These are phyloP conservation scores for Gonapodya sp. DNA, from an alignment of 192 early-diverging fungal genomes.

Conservation along the genomic window DNA sequence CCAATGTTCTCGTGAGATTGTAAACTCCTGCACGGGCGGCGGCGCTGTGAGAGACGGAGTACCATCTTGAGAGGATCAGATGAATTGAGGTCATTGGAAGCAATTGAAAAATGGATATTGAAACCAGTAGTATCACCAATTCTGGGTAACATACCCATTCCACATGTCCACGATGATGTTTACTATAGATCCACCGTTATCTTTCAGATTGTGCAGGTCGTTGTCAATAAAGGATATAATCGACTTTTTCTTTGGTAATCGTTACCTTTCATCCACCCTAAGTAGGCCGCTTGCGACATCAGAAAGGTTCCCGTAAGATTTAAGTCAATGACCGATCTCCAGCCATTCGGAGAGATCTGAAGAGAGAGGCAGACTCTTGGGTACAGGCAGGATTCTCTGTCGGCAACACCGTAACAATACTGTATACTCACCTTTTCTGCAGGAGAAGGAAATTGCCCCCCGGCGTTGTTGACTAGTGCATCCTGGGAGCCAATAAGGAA, in stretches of 20 bases:
- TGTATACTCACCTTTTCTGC: neutral
- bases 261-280: slow-evolving; percentile 22
- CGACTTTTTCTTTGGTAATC: too few species aligned
- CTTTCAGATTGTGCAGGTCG: neutral
- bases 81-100: too few species aligned
- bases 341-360: slow-evolving; percentile 25
- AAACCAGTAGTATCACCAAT: slow-evolving; percentile 24
- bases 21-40: slow-evolving; percentile 41
- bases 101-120: neutral
- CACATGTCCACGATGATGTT: slow-evolving; percentile 27
- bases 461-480: slow-evolving; percentile 21
- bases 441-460: slow-evolving; percentile 9
- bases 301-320: slow-evolving; percentile 43
- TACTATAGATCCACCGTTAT: slow-evolving; percentile 31
- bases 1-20: slow-evolving; percentile 41
- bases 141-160: too few species aligned
- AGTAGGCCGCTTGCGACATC: slow-evolving; percentile 36
- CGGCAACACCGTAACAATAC: neutral
- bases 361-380: too few species aligned
- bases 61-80: too few species aligned
- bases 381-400: slow-evolving; percentile 18
- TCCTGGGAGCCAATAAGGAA: neutral
- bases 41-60: slow-evolving; percentile 21
- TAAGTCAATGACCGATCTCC: slow-evolving; percentile 31
- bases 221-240: neutral